Evolutionary conservation across 2,329 filamentous ascomycete species (phyloP).

Genomic region (Claviceps fusiformis): DNA sequence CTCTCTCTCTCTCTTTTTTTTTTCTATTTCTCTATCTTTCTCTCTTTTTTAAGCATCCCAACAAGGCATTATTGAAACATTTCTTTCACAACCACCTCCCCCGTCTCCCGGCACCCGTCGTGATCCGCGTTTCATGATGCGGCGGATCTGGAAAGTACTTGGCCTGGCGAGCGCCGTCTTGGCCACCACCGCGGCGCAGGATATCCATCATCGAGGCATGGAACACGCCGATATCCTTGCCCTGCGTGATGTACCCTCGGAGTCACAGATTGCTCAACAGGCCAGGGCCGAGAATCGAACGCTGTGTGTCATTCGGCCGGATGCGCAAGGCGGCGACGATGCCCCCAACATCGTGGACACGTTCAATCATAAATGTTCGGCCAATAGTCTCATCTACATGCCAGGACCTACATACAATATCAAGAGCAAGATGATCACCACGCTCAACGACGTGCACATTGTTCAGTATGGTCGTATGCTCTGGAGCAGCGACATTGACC

Average conservation of each 20-base stretch:
- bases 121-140: not conserved
- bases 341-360: conserved; percentile 18
- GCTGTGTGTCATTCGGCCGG: conserved; percentile 17
- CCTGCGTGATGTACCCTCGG: not conserved
- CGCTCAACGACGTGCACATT: conserved; percentile 25
- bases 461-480: conserved; percentile 26
- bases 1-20: no score
- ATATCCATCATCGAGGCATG: conserved; percentile 1
- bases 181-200: not conserved
- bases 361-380: conserved; percentile 18
- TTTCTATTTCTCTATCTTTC: no score
- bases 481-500: conserved; percentile 32
- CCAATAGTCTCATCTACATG: conserved; percentile 18
- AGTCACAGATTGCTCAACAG: not conserved
- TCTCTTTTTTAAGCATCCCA: not conserved
- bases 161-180: not conserved
- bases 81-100: no score
- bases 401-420: conserved; percentile 22
- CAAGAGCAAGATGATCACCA: conserved; percentile 21
- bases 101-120: not conserved
- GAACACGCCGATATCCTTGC: not conserved
- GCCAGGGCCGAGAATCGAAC: conserved; percentile 11
- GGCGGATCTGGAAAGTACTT: not conserved
- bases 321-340: conserved; percentile 16
- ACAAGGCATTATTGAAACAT: no score